phyloP scores from a whole-genome alignment of 208 protist species.

The Porcisia deanei region DNA sequence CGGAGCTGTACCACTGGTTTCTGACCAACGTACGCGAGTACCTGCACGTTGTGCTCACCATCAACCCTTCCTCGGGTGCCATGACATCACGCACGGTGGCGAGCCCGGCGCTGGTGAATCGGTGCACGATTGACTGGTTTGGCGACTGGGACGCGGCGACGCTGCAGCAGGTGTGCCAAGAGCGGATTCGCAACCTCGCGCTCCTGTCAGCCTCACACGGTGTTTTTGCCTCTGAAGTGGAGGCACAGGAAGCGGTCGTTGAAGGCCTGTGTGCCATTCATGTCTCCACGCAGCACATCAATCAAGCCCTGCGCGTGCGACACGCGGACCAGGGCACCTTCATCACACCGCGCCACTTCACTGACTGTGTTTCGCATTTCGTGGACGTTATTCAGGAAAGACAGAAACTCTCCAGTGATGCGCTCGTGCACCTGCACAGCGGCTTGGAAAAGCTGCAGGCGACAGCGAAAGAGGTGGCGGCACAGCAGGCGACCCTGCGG shows the following conservation, averaged over 20 bases:
- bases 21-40: slow-evolving; percentile 95
- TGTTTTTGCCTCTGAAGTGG: slow-evolving; percentile 46
- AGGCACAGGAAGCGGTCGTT: slow-evolving; percentile 77
- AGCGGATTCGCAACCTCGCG: slow-evolving; percentile 92
- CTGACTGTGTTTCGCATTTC: slow-evolving; percentile 97
- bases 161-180: slow-evolving; percentile 92
- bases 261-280: slow-evolving; percentile 94
- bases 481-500: slow-evolving; percentile 76
- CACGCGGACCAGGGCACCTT: slow-evolving; percentile 90
- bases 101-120: slow-evolving; percentile 99
- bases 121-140: slow-evolving; percentile 99
- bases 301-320: slow-evolving; percentile 64
- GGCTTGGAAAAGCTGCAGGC: slow-evolving; percentile 95
- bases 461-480: slow-evolving; percentile 89
- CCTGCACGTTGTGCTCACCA: slow-evolving; percentile 99
- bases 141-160: slow-evolving; percentile 97
- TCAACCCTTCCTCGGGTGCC: slow-evolving; percentile 98
- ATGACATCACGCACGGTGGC: slow-evolving; percentile 95
- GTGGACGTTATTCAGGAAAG: slow-evolving; percentile 95
- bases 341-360: slow-evolving; percentile 98
- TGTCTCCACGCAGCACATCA: slow-evolving; percentile 85
- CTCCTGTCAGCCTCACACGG: slow-evolving; percentile 67
- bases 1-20: slow-evolving; percentile 98
- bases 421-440: slow-evolving; percentile 95
- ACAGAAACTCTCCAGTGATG: slow-evolving; percentile 89